These are phyloP conservation scores for Boletellus emodensis DNA, from an alignment of 768 basidiomycete genomes.

Conservation along the genomic window DNA sequence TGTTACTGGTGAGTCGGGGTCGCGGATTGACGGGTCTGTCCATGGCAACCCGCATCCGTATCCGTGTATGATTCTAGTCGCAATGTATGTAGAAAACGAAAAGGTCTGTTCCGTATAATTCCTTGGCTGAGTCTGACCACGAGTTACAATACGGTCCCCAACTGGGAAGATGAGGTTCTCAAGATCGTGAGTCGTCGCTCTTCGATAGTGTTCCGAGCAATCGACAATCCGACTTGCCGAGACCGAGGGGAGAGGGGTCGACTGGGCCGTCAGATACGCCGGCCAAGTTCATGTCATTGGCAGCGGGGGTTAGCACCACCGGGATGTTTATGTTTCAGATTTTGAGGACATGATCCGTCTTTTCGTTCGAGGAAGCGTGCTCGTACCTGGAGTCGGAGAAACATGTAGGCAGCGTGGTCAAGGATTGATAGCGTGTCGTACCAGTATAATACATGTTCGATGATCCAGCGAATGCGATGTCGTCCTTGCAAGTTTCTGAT, in stretches of 20 bases:
- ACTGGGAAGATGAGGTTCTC: slow-evolving; percentile 56
- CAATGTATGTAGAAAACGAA: no score
- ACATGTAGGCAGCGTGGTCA: slow-evolving; percentile 53
- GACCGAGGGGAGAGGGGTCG: slow-evolving; percentile 29
- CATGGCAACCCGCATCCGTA: no score
- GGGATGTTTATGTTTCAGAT: slow-evolving; percentile 29
- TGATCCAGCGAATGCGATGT: no score
- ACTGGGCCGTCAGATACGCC: slow-evolving; percentile 36
- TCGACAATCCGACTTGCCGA: slow-evolving; percentile 13
- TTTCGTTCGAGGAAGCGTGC: slow-evolving; percentile 56
- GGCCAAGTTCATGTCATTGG: slow-evolving; percentile 52
- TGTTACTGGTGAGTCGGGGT: no score
- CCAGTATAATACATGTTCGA: not conserved
- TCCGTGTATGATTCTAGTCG: no score
- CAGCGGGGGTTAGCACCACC: not conserved
- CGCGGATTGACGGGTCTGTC: no score
- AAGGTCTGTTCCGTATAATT: no score
- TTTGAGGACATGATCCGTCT: slow-evolving; percentile 53
- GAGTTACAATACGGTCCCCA: slow-evolving; percentile 51
- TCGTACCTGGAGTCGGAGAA: slow-evolving; percentile 48
- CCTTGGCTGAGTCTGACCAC: no score
- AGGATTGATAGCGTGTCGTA: slow-evolving; percentile 6
- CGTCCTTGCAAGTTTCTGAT: no score
- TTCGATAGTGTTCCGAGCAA: not conserved
- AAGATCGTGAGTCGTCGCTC: slow-evolving; percentile 35